Conservation (phyloP, 2,329 filamentous ascomycete species). For the Trichoderma oligosporum region DNA sequence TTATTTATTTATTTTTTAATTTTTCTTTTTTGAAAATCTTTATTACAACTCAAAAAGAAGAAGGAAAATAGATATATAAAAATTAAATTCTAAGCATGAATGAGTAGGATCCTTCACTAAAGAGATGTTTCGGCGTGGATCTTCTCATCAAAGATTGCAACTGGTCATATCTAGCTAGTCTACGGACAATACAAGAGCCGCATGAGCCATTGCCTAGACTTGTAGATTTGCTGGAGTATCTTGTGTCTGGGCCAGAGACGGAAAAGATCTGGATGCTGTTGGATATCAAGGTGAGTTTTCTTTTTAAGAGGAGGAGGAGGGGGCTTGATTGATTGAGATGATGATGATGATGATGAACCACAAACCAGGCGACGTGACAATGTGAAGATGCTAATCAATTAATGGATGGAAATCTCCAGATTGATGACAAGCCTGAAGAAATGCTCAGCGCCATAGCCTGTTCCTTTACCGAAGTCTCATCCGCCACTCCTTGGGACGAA, state of each 20-base stretch:
- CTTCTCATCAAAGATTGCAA: constrained; percentile 70
- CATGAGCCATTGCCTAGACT: constrained; percentile 70
- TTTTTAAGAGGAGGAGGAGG: no score
- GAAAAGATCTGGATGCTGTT: constrained; percentile 76
- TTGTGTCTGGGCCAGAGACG: constrained; percentile 51
- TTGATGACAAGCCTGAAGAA: constrained; percentile 64
- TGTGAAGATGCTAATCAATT: no score
- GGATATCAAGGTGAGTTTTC: constrained; percentile 74
- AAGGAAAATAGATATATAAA: no score
- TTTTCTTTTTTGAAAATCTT: neutral
- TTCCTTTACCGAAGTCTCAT: constrained; percentile 54
- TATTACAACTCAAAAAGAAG: no score
- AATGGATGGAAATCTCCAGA: constrained; percentile 38
- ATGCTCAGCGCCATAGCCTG: constrained; percentile 67
- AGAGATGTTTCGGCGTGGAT: constrained; percentile 76
- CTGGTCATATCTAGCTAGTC: constrained; percentile 66
- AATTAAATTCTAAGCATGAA: no score
- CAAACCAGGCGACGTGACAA: no score
- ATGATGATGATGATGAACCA: no score
- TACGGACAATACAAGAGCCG: constrained; percentile 65
- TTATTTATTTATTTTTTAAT: no score
- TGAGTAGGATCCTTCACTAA: constrained; percentile 65
- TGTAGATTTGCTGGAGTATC: constrained; percentile 67
- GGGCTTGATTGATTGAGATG: no score
- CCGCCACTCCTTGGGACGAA: constrained; percentile 60